phyloP scores from a whole-genome alignment of 139 green algal species.

The Spirogloea muscicola region DNA sequence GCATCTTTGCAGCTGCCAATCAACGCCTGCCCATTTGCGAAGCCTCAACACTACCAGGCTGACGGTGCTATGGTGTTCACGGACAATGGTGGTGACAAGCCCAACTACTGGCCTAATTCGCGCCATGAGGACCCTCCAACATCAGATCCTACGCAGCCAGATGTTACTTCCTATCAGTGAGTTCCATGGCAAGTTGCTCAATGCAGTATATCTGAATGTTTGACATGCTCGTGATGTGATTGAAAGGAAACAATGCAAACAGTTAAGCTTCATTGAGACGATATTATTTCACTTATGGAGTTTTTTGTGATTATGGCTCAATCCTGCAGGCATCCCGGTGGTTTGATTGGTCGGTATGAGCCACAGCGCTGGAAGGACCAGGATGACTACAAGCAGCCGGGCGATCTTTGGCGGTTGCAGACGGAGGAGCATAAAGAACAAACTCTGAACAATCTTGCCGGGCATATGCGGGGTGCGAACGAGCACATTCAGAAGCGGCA shows the following conservation, averaged over 20 bases:
- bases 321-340: constrained; percentile 6
- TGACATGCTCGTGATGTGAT: too few relatives aligned
- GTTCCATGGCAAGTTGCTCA: not conserved
- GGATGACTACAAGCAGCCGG: constrained; percentile 11
- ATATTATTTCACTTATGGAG: too few relatives aligned
- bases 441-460: constrained; percentile 8
- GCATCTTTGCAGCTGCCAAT: constrained; percentile 4
- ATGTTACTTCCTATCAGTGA: constrained; percentile 4
- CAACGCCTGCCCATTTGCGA: not conserved
- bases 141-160: not conserved
- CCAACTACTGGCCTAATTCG: constrained; percentile 15
- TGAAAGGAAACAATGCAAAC: too few relatives aligned
- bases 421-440: not conserved
- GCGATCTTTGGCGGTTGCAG: not conserved
- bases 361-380: constrained; percentile 10
- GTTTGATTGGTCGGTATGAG: not conserved
- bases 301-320: not conserved
- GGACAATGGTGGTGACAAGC: not conserved
- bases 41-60: not conserved
- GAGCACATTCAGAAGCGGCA: not conserved
- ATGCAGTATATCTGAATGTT: too few relatives aligned
- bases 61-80: constrained; percentile 13
- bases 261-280: too few relatives aligned
- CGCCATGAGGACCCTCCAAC: not conserved
- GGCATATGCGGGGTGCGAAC: not conserved